Evolutionary conservation across 768 basidiomycete species (phyloP).

Genomic region (Lepiota brunneoincarnata): DNA sequence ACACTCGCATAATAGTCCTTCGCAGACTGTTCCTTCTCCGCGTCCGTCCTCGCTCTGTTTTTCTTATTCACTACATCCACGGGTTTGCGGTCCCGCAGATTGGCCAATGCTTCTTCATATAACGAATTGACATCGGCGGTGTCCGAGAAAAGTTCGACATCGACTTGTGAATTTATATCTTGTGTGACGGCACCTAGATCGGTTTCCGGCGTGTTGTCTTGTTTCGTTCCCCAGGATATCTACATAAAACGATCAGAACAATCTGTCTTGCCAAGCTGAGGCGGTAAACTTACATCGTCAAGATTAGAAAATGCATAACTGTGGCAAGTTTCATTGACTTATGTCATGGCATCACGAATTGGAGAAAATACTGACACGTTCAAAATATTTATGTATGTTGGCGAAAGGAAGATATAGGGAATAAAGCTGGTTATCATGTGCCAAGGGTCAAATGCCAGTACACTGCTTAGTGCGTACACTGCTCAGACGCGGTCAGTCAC

Average conservation of each 20-base stretch:
- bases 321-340: not conserved
- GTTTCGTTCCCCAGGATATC: conserved; percentile 98
- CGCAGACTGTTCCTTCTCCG: conserved; percentile 71
- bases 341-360: not conserved
- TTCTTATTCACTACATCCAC: conserved; percentile 27
- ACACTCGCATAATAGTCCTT: conserved; percentile 89
- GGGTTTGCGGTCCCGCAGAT: conserved; percentile 44
- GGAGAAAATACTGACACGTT: conserved; percentile 54
- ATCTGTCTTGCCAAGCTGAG: conserved; percentile 12
- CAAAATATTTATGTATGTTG: conserved; percentile 74
- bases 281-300: conserved; percentile 60
- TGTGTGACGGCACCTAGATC: conserved; percentile 86
- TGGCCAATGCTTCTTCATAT: conserved; percentile 81
- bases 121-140: conserved; percentile 79
- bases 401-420: conserved; percentile 85
- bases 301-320: conserved; percentile 87
- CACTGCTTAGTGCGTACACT: conserved; percentile 75
- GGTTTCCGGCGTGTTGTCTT: conserved; percentile 66
- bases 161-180: conserved; percentile 78
- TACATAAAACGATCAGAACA: conserved; percentile 21
- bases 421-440: conserved; percentile 91
- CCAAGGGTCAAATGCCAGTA: conserved; percentile 93
- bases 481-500: not conserved
- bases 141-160: conserved; percentile 82
- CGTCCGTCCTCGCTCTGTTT: conserved; percentile 30